These are phyloP conservation scores for Straminergon stramineum DNA, from an alignment of 225 moss, liverwort and hornwort genomes.

Conservation along the genomic window DNA sequence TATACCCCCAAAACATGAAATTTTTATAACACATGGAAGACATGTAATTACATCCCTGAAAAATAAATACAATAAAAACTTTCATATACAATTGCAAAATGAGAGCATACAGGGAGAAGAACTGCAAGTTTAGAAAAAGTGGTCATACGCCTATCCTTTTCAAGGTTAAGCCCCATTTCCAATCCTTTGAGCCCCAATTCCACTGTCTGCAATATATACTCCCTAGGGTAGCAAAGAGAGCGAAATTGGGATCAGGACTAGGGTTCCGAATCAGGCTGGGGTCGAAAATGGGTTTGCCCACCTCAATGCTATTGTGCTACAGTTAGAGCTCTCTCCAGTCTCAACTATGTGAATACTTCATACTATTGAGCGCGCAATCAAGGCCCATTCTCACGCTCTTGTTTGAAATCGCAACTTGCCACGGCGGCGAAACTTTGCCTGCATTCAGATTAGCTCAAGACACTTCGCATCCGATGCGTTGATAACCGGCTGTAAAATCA, in stretches of 20 bases:
- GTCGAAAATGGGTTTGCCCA: neutral
- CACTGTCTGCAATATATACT: neutral
- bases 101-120: neutral
- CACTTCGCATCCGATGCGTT: neutral
- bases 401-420: neutral
- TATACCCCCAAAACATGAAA: neutral
- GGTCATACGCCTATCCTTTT: too few species aligned
- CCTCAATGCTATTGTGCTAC: neutral
- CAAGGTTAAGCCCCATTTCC: too few species aligned
- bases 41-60: neutral
- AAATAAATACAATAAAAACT: neutral
- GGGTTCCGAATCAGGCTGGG: neutral
- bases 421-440: neutral
- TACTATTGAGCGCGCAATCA: neutral
- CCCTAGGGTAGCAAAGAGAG: neutral
- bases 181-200: neutral
- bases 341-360: neutral
- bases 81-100: neutral
- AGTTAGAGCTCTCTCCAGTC: neutral
- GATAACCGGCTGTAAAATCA: neutral
- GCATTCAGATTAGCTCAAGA: neutral
- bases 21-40: neutral
- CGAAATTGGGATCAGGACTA: neutral
- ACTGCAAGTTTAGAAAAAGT: neutral
- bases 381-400: neutral